A percentile compares a stretch with the other conserved stretches of the same genome.
Conservation (phyloP, 331 rosid species). For the Malus hybrid region DNA sequence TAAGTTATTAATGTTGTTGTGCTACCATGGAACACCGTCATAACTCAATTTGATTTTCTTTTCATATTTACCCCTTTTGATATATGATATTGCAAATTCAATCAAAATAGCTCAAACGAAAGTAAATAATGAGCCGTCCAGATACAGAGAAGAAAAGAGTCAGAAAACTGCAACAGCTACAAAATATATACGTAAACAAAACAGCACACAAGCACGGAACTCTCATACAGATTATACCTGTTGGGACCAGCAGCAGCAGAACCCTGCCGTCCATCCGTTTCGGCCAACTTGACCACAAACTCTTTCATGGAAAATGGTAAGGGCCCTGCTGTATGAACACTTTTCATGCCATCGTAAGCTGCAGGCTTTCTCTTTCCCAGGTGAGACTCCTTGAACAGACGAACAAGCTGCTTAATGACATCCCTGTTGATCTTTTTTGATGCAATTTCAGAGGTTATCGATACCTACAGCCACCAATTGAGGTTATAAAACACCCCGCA, state of each 20-base stretch:
- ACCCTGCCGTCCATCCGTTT: background rate
- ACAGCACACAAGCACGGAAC: background rate
- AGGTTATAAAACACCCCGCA: background rate
- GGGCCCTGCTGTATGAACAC: constrained; percentile 35
- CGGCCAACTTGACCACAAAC: constrained; percentile 32
- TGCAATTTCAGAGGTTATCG: constrained; percentile 37
- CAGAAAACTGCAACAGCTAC: too few species aligned
- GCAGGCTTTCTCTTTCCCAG: constrained; percentile 28
- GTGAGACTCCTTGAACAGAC: background rate
- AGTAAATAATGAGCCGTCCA: too few species aligned
- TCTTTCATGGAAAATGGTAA: constrained; percentile 50
- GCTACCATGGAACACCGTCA: too few species aligned
- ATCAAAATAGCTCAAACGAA: too few species aligned
- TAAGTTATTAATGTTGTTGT: too few species aligned
- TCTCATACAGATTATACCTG: constrained; percentile 15
- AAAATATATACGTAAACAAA: too few species aligned
- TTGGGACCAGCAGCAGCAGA: constrained; percentile 5
- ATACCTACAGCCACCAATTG: constrained; percentile 27
- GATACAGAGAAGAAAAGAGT: too few species aligned
- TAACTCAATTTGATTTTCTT: too few species aligned
- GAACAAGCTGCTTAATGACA: constrained; percentile 12
- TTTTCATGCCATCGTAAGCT: constrained; percentile 63
- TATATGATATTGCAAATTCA: too few species aligned
- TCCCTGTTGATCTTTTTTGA: constrained; percentile 33
- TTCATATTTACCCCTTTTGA: too few species aligned